Evolutionary conservation across 768 basidiomycete species (phyloP).

Genomic region (Termitomyces sp.): DNA sequence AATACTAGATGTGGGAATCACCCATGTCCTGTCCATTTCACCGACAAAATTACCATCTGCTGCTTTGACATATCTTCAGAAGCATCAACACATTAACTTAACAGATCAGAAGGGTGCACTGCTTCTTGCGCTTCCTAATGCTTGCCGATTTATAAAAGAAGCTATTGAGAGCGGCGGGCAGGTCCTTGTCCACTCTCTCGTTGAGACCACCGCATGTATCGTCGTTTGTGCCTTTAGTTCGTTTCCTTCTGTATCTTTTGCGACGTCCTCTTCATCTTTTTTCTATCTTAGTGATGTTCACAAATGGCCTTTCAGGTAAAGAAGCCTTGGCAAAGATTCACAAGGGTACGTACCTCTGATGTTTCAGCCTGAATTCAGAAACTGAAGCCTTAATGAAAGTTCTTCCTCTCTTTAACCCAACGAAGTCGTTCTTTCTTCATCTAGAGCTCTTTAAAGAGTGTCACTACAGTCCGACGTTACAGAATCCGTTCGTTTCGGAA

Average conservation of each 20-base stretch:
- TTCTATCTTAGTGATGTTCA: slow-evolving; percentile 43
- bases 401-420: slow-evolving; percentile 50
- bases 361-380: background rate
- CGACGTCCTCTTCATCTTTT: background rate
- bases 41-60: slow-evolving; percentile 39
- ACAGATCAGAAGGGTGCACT: slow-evolving; percentile 33
- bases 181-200: slow-evolving; percentile 49
- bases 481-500: slow-evolving; percentile 33
- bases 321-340: slow-evolving; percentile 36
- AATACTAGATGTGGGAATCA: slow-evolving; percentile 43
- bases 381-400: slow-evolving; percentile 20
- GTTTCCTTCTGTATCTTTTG: background rate
- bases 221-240: slow-evolving; percentile 40
- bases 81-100: slow-evolving; percentile 38
- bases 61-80: slow-evolving; percentile 22
- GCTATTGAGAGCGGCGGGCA: slow-evolving; percentile 34
- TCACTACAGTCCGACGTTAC: slow-evolving; percentile 29
- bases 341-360: slow-evolving; percentile 27
- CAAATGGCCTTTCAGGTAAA: slow-evolving; percentile 28
- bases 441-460: slow-evolving; percentile 43
- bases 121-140: slow-evolving; percentile 37
- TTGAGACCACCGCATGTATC: slow-evolving; percentile 50
- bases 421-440: slow-evolving; percentile 37
- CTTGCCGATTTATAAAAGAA: slow-evolving; percentile 39
- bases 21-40: slow-evolving; percentile 49